Evolutionary conservation across 2,329 filamentous ascomycete genomes (phyloP).

Genomic region (Berkeleyomyces rouxiae): DNA sequence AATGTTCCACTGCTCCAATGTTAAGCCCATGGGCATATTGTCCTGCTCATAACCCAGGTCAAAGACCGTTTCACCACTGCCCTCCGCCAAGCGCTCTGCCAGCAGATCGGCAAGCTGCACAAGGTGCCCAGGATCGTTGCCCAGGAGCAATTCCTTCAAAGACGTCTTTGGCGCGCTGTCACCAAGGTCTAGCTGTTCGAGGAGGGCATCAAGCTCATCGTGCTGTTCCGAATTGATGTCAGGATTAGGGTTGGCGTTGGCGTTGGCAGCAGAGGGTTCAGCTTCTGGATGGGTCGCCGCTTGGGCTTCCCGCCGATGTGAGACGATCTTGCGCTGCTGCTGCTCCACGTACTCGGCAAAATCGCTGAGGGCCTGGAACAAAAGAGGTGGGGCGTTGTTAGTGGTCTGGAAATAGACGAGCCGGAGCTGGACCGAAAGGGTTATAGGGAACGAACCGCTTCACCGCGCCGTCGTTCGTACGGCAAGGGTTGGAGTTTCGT

Average conservation of each 20-base stretch:
- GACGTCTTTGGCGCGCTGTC: constrained; percentile 52
- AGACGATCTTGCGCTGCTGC: constrained; percentile 46
- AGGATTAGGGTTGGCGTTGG: constrained; percentile 2
- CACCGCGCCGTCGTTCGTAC: constrained; percentile 72
- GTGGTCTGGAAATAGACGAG: background rate
- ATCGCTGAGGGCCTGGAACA: constrained; percentile 58
- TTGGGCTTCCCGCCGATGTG: background rate
- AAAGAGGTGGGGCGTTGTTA: background rate
- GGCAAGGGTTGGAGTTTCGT: constrained; percentile 39
- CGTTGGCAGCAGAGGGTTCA: constrained; percentile 34
- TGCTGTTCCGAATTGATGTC: constrained; percentile 36
- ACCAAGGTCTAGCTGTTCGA: constrained; percentile 59
- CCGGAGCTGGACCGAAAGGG: background rate
- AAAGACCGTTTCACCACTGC: constrained; percentile 77
- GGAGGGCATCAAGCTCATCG: constrained; percentile 80
- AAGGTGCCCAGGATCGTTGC: constrained; percentile 27
- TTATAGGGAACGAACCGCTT: constrained; percentile 43
- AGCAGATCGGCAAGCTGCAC: constrained; percentile 49
- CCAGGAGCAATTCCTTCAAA: constrained; percentile 62
- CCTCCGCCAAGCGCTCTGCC: constrained; percentile 56
- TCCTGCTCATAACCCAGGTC: constrained; percentile 85
- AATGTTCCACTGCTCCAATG: constrained; percentile 54
- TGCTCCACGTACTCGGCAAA: constrained; percentile 96
- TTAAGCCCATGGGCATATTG: constrained; percentile 68
- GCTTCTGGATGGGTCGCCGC: background rate